Conservation (phyloP, 495 filamentous ascomycete species). For the Clavariopsis aquatica region DNA sequence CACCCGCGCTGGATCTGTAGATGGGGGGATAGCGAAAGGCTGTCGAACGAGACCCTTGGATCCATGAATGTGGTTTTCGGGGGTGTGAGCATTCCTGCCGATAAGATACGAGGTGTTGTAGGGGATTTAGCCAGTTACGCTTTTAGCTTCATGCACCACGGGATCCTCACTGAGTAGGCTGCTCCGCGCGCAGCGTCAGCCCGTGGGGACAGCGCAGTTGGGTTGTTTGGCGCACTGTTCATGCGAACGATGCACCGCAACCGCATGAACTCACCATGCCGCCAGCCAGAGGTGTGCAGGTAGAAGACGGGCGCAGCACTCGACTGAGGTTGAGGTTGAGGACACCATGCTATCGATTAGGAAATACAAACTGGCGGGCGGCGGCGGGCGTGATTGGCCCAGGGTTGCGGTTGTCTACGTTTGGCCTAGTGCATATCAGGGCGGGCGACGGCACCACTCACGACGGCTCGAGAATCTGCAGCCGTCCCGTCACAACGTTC, state of each 20-base stretch:
- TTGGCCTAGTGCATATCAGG: background rate
- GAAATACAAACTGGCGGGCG: background rate
- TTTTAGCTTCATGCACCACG: constrained; percentile 22
- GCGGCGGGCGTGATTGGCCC: background rate
- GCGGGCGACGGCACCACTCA: background rate
- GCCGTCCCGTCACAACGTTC: constrained; percentile 27
- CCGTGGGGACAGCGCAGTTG: constrained; percentile 1
- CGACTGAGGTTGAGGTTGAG: background rate
- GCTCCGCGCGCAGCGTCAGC: constrained; percentile 8
- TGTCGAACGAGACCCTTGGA: background rate
- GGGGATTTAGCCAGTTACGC: constrained; percentile 17
- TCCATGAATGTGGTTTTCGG: background rate
- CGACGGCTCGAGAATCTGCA: constrained; percentile 11
- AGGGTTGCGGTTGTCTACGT: background rate
- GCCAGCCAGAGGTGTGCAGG: background rate
- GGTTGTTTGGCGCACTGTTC: background rate
- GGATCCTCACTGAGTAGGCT: constrained; percentile 17
- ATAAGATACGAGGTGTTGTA: constrained; percentile 26
- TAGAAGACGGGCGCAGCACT: constrained; percentile 4
- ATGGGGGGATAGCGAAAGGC: background rate
- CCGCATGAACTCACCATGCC: constrained; percentile 1
- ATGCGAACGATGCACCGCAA: background rate
- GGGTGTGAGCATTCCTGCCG: constrained; percentile 4
- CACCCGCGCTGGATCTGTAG: background rate
- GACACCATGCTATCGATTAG: constrained; percentile 4